phyloP scores from a whole-genome alignment of 371 early-diverging fungal species.

The Mortierella sp. region DNA sequence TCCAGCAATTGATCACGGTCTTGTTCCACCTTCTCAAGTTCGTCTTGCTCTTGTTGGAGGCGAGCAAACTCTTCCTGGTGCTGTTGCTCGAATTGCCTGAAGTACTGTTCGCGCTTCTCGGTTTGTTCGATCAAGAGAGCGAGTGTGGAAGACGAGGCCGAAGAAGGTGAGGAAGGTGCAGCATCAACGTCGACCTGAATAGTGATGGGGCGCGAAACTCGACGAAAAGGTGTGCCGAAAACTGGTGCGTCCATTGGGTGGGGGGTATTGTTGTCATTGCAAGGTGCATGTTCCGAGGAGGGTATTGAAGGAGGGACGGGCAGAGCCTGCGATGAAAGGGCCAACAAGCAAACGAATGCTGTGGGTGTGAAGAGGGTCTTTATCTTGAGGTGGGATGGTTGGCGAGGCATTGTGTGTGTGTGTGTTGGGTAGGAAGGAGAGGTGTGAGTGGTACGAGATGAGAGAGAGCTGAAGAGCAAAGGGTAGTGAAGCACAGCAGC shows the following conservation, averaged over 20 bases:
- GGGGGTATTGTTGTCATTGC: background rate
- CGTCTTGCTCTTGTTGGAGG: slow-evolving; percentile 35
- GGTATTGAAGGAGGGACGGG: slow-evolving; percentile 25
- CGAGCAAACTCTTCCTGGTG: slow-evolving; percentile 16
- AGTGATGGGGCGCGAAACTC: slow-evolving; percentile 38
- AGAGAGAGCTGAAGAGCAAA: too few relatives aligned
- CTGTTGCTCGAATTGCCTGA: slow-evolving; percentile 17
- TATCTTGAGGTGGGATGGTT: slow-evolving; percentile 18
- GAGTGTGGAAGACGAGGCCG: background rate
- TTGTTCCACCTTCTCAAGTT: slow-evolving; percentile 38
- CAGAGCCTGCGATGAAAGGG: slow-evolving; percentile 27
- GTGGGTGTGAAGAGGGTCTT: slow-evolving; percentile 38
- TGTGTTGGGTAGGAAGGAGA: too few relatives aligned
- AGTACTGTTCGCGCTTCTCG: slow-evolving; percentile 25
- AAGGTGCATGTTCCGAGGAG: slow-evolving; percentile 1
- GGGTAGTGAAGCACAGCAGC: too few relatives aligned
- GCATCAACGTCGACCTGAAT: slow-evolving; percentile 28
- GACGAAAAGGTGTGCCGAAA: slow-evolving; percentile 20
- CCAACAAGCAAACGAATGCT: slow-evolving; percentile 31
- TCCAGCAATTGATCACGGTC: slow-evolving; percentile 37
- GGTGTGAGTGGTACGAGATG: too few relatives aligned
- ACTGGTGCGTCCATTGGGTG: slow-evolving; percentile 13
- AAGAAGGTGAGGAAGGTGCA: background rate
- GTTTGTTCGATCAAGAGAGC: slow-evolving; percentile 18
- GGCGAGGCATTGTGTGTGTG: too few relatives aligned